These are phyloP conservation scores for Lactifluus subvellereus DNA, from an alignment of 768 basidiomycete genomes.

Conservation along the genomic window DNA sequence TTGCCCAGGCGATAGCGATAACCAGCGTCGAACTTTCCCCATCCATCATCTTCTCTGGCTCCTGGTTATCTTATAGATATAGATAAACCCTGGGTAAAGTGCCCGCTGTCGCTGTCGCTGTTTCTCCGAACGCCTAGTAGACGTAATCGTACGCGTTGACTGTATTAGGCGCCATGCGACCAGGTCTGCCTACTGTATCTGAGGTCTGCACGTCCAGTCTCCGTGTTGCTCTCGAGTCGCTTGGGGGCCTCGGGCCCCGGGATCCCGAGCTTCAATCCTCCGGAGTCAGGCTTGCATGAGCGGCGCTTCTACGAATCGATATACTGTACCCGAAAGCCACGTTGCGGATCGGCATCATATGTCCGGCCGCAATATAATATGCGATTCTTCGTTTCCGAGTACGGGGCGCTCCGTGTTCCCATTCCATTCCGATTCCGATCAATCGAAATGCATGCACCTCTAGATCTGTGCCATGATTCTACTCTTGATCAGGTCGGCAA, in stretches of 20 bases:
- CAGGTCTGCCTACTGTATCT: neutral
- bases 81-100: neutral
- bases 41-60: neutral
- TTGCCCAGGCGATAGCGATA: neutral
- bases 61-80: neutral
- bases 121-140: neutral
- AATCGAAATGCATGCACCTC: neutral
- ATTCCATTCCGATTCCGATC: neutral
- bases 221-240: neutral
- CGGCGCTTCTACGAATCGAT: neutral
- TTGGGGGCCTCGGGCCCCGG: neutral
- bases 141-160: neutral
- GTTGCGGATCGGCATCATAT: neutral
- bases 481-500: neutral
- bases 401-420: neutral
- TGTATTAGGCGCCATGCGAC: neutral
- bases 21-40: neutral
- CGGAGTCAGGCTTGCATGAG: neutral
- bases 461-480: too few relatives aligned
- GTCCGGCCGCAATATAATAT: neutral
- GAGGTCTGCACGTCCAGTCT: neutral
- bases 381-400: neutral
- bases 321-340: neutral
- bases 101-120: neutral
- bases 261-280: neutral